A percentile compares a stretch with the other conserved stretches of the same genome.
phyloP scores from a whole-genome alignment of 345 rosid genomes.

The Moringa oleifera region DNA sequence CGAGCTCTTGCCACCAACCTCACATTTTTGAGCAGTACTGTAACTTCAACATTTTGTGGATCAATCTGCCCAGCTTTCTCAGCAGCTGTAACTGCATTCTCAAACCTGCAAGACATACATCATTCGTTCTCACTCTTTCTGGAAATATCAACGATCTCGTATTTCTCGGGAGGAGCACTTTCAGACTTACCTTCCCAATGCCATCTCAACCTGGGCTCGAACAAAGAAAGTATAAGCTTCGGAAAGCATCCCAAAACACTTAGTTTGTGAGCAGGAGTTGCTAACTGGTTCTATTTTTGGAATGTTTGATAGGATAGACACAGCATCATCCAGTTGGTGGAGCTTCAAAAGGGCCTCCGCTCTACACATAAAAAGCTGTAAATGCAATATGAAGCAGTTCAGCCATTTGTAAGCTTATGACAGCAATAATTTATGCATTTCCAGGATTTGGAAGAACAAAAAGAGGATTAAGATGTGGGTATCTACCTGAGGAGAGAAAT shows the following conservation, averaged over 20 bases:
- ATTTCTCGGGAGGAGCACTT: constrained; percentile 9
- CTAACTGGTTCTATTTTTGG: constrained; percentile 45
- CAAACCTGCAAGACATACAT: constrained; percentile 80
- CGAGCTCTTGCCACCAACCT: constrained; percentile 64
- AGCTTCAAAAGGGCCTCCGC: constrained; percentile 91
- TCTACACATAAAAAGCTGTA: constrained; percentile 95
- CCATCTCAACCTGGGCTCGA: constrained; percentile 83
- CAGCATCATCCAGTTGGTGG: constrained; percentile 74
- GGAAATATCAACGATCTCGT: constrained; percentile 8
- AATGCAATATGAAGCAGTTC: constrained; percentile 38
- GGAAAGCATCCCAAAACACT: constrained; percentile 69
- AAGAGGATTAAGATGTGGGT: neutral
- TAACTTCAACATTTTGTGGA: constrained; percentile 61
- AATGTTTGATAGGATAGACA: constrained; percentile 33
- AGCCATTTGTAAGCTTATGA: constrained; percentile 14
- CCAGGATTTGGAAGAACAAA: neutral
- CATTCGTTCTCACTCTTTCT: constrained; percentile 32
- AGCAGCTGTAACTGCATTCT: constrained; percentile 68
- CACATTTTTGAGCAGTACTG: constrained; percentile 56
- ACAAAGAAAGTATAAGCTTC: constrained; percentile 74
- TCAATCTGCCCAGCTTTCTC: constrained; percentile 78
- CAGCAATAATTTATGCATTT: constrained; percentile 3
- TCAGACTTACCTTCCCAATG: constrained; percentile 79
- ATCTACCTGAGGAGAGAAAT: constrained; percentile 75
- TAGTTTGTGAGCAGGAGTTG: constrained; percentile 36